Base-by-base conservation (phyloP, 2,329 filamentous ascomycete species). In the Metarhizium anisopliae region DNA sequence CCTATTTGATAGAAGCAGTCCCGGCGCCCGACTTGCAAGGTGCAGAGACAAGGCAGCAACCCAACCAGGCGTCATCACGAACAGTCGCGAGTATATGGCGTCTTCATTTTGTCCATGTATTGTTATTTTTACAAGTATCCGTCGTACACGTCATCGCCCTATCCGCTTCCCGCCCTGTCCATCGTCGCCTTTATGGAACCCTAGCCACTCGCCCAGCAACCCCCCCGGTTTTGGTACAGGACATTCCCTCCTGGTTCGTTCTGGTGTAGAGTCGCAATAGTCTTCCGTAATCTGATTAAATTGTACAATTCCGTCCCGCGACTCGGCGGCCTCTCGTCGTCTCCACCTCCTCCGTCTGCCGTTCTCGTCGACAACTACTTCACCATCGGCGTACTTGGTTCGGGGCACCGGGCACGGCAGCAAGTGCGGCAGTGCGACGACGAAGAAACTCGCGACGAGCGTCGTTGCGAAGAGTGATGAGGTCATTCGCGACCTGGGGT, bases 381-480 rank as follows among this genome's bases (percentile, higher is more conserved):
- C 75, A 29, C 85, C 85, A 69, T 96, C 92, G 63, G 90, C 87
- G 64, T 87, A 86, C 38, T 85, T 82, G 36, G 83, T 77, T 61
- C 89, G 81, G 2, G 89, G 89, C 50, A 90, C 89, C 1, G 94
- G 94, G 68, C 94, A 99, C 1, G 94, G 94, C 18, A 99, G 82
- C 35, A 95, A 68, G 70, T 99, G 94, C 25, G 94, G 94, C 49
- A 96, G 78, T 35, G 84, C 90, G 54, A 99, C 94, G 59, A 99
- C 92, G 60, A 96, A 81, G 71, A 99, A 96, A 63, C 89, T 94
- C 36, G 91, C 85, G 59, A 89, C 80, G 55, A 97, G 82, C 1
- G 93, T 97, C n/a, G 88, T 90, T 52, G 90, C 91, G 76, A 99
- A 99, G 58, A 99, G 86, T 50, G 91, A 94, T 56, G 89, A 92